Evolutionary conservation across 2,329 filamentous ascomycete species (phyloP), one percentile per base, ranked within the genome.

Genomic region (Fusarium sp.): DNA sequence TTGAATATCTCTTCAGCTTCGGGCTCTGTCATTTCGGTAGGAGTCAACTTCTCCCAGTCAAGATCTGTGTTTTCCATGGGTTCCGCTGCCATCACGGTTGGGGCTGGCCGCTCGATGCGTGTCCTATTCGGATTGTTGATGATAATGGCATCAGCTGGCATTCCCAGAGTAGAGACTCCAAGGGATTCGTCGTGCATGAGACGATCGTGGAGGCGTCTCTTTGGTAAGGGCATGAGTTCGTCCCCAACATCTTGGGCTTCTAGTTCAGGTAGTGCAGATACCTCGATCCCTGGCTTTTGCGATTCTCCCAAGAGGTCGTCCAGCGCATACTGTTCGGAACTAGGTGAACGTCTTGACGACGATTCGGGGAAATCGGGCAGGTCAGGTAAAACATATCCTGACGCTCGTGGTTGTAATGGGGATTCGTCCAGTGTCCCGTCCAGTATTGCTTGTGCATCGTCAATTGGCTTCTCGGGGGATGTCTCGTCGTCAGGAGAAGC

Each of bases 71-170:
- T 60, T 5, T 33, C 38, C 6, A 65, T 33, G 14, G 63, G 60
- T 22, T 77, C 64, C 15, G 73, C 69, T 12, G 78, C 66, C 14
- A 79, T 33, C 22, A 70, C 68, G 1, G 69, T 65, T 1, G 69
- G 33, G 1, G 65, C 5, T 54, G 62, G 77, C 41, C 59, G 75
- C 13, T 70, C 25, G 10, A 41, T 66, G 45, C 62, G 75, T 65
- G 81, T 70, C 47, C 73, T 75, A 27, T 82, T 80, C 12, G 81
- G 80, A 46, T 83, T 82, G 29, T 81, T 80, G 55, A 89, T 80
- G 39, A 89, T 80, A 49, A 89, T 84, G 29, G 85, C 85, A 20
- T 84, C 80, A 17, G 83, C 83, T 5, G 77, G 78, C 36, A 76
- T 62, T 25, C 83, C 83, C 7, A 84, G 79, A 2, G 81, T 80